Percentiles rank a stretch among this genome's conserved stretches.
These are phyloP conservation scores for Stephania yunnanensis DNA, from an alignment of 164 flowering plant genomes.

Conservation along the genomic window DNA sequence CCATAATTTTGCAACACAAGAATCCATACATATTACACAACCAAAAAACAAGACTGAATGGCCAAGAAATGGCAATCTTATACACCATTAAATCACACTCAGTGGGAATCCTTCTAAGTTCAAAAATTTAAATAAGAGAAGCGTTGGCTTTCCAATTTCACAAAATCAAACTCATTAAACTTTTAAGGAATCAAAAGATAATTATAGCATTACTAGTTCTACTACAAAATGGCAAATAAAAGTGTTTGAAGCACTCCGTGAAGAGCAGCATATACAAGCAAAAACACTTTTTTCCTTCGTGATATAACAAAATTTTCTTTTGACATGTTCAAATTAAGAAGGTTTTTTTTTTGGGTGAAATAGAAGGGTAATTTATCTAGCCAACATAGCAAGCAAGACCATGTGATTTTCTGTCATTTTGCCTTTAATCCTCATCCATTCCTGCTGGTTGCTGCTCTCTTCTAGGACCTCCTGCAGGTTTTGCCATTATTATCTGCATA, in stretches of 20 bases:
- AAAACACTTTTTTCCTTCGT: neutral
- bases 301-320: neutral
- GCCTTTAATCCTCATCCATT: conserved; percentile 76
- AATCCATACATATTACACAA: neutral
- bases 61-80: neutral
- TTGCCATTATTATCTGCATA: conserved; percentile 90
- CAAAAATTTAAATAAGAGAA: neutral
- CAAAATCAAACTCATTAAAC: neutral
- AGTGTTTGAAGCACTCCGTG: neutral
- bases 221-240: neutral
- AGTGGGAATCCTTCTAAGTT: neutral
- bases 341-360: too few relatives aligned
- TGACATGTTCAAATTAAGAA: neutral
- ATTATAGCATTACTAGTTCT: too few relatives aligned
- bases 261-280: neutral
- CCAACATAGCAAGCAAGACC: neutral
- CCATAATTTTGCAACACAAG: neutral
- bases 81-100: neutral
- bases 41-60: neutral
- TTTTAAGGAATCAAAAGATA: neutral
- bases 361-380: neutral
- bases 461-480: conserved; percentile 94
- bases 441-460: conserved; percentile 60
- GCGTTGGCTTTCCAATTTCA: neutral
- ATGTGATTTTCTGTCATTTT: neutral